These are phyloP conservation scores for Blastomyces parvus DNA, from an alignment of 2,329 filamentous ascomycete species.

Conservation along the genomic window DNA sequence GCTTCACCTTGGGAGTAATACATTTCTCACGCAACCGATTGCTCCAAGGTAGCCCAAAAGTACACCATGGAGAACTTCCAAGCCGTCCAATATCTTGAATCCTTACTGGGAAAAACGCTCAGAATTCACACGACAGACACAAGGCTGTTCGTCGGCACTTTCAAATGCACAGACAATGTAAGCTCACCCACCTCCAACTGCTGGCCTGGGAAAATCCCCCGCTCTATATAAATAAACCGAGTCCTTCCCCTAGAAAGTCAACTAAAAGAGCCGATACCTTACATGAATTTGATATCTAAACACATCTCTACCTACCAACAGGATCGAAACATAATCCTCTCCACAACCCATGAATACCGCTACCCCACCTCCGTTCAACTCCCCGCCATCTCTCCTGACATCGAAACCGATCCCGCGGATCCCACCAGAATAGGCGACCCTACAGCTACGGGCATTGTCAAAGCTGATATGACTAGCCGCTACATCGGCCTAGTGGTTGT, in stretches of 20 bases:
- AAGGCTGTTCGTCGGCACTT: conserved; percentile 77
- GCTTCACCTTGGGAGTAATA: not conserved
- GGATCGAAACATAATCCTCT: conserved; percentile 82
- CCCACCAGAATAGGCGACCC: conserved; percentile 23
- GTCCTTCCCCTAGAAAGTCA: not conserved
- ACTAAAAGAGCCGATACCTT: not conserved
- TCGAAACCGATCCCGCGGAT: conserved; percentile 27
- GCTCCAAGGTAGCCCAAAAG: not conserved
- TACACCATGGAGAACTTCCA: conserved; percentile 28
- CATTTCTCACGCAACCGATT: not conserved
- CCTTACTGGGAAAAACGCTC: conserved; percentile 67
- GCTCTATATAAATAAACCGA: not conserved
- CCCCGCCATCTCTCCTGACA: conserved; percentile 38
- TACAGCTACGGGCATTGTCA: conserved; percentile 34
- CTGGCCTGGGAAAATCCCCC: not conserved
- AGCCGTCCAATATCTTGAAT: conserved; percentile 36
- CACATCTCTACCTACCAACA: conserved; percentile 27
- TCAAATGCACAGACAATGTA: conserved; percentile 93
- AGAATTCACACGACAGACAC: conserved; percentile 71
- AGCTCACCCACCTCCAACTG: conserved; percentile 22
- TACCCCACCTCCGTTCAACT: conserved; percentile 46
- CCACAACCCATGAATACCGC: conserved; percentile 81
- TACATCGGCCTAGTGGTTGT: conserved; percentile 86
- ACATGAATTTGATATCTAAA: conserved; percentile 1
- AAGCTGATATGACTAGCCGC: conserved; percentile 67